Conservation (phyloP, 345 rosid genomes). For the Lagerstroemia speciosa region DNA sequence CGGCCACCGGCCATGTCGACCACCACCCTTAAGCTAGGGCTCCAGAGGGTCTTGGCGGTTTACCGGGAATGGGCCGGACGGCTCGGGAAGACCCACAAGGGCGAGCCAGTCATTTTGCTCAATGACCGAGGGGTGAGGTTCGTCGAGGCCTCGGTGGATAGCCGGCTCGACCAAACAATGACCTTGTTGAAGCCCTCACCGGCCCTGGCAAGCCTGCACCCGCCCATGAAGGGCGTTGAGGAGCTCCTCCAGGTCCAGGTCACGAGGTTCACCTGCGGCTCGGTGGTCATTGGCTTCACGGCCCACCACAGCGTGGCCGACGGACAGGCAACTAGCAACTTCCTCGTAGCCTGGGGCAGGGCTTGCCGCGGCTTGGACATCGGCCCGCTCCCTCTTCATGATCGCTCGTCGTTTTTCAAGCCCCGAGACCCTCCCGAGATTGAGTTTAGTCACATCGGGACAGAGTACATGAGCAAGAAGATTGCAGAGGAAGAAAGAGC, state of each 20-base stretch:
- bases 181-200: conserved; percentile 18
- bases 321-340: conserved; percentile 19
- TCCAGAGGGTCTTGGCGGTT: conserved; percentile 13
- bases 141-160: conserved; percentile 16
- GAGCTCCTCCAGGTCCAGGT: conserved; percentile 27
- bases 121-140: conserved; percentile 20
- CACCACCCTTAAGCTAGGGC: conserved; percentile 13
- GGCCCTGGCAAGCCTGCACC: conserved; percentile 17
- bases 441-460: conserved; percentile 17
- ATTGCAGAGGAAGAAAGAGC: neutral
- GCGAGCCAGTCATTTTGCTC: conserved; percentile 16
- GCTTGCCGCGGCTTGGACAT: conserved; percentile 22
- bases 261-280: conserved; percentile 25
- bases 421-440: conserved; percentile 15
- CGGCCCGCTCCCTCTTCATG: conserved; percentile 14
- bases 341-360: conserved; percentile 25
- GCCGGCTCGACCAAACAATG: conserved; percentile 12
- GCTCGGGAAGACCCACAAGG: conserved; percentile 18
- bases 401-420: conserved; percentile 10
- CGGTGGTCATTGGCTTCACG: conserved; percentile 21
- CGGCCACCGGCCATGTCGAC: conserved; percentile 15
- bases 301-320: conserved; percentile 24
- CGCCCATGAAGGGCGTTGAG: conserved; percentile 18
- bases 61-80: conserved; percentile 22
- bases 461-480: conserved; percentile 16